A percentile compares a stretch with the other conserved stretches of the same genome.
These are phyloP conservation scores for Omphalea diandra DNA, from an alignment of 441 rosid genomes.

Conservation along the genomic window DNA sequence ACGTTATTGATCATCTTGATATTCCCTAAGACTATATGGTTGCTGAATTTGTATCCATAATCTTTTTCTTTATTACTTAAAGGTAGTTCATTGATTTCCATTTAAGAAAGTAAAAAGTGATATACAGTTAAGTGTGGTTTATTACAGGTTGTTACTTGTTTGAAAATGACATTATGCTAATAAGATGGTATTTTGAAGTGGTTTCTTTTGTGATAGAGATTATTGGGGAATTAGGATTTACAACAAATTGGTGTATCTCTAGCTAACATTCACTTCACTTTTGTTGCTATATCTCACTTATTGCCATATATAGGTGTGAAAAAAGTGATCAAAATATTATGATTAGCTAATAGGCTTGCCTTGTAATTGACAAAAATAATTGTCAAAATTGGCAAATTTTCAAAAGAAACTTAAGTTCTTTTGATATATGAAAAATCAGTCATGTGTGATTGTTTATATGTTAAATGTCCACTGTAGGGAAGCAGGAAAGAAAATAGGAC, in stretches of 20 bases:
- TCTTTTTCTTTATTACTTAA: no score
- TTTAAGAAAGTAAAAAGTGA: no score
- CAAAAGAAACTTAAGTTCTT: background rate
- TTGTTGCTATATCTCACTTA: background rate
- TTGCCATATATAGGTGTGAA: background rate
- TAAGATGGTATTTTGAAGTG: background rate
- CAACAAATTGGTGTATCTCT: background rate
- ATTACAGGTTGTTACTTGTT: no score
- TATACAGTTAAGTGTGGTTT: no score
- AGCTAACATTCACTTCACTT: background rate
- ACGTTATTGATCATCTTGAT: background rate
- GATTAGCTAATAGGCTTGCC: background rate
- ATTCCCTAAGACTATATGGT: background rate
- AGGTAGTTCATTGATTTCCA: no score
- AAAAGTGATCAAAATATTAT: background rate
- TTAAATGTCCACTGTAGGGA: background rate
- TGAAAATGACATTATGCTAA: background rate
- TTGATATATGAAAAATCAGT: background rate
- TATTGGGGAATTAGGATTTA: background rate
- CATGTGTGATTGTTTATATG: background rate
- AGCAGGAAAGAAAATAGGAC: no score
- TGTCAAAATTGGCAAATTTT: background rate
- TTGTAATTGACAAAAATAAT: background rate
- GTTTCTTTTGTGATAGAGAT: background rate
- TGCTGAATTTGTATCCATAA: no score